These are phyloP conservation scores for Epichloe festucae DNA, from an alignment of 2,329 filamentous ascomycete species.

Conservation along the genomic window DNA sequence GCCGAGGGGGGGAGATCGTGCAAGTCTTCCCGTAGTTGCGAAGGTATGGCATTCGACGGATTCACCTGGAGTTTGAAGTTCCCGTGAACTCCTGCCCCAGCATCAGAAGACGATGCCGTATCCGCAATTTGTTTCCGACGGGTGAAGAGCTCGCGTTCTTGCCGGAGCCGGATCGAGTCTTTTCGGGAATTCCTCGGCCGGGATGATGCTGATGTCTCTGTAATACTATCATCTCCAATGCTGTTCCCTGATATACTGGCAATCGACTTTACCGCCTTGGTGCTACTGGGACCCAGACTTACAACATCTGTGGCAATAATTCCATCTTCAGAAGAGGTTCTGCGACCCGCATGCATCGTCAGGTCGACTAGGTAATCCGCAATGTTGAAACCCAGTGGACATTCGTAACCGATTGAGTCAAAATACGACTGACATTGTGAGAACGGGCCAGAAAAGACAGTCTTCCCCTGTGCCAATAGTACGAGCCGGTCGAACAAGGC, in stretches of 20 bases:
- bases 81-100: slow-evolving; percentile 35
- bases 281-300: slow-evolving; percentile 72
- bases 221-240: slow-evolving; percentile 52
- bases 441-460: slow-evolving; percentile 90
- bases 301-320: slow-evolving; percentile 39
- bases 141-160: slow-evolving; percentile 84
- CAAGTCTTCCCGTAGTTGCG: slow-evolving; percentile 55
- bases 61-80: slow-evolving; percentile 39
- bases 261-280: slow-evolving; percentile 79
- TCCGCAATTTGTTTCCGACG: slow-evolving; percentile 52
- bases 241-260: slow-evolving; percentile 70
- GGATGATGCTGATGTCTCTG: slow-evolving; percentile 43
- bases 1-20: slow-evolving; percentile 48
- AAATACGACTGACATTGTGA: slow-evolving; percentile 84
- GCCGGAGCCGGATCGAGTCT: slow-evolving; percentile 70
- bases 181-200: slow-evolving; percentile 59
- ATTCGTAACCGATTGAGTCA: slow-evolving; percentile 79
- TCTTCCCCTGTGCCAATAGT: slow-evolving; percentile 74
- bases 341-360: slow-evolving; percentile 81
- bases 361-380: slow-evolving; percentile 95
- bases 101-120: slow-evolving; percentile 50
- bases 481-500: slow-evolving; percentile 92
- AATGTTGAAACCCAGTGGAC: slow-evolving; percentile 95
- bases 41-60: slow-evolving; percentile 30
- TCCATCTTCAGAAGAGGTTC: slow-evolving; percentile 42